phyloP scores from a whole-genome alignment of 139 green algal species.

The Desmodesmus armatus region DNA sequence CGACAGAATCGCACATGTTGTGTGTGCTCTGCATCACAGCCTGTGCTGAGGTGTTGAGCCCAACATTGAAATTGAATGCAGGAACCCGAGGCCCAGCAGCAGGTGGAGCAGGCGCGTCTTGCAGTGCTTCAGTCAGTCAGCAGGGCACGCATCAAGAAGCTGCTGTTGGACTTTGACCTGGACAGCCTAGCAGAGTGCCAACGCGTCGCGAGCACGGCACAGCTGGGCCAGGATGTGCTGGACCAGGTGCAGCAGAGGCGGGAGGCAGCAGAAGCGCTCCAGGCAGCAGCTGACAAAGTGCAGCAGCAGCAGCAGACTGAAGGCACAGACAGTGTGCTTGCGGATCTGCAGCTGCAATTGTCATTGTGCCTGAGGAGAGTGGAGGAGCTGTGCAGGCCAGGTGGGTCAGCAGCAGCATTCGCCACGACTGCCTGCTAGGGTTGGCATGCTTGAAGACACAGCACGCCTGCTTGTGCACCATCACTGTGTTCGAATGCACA shows the following conservation, averaged over 20 bases:
- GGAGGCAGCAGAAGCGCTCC: neutral
- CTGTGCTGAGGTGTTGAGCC: too few relatives aligned
- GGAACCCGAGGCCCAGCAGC: neutral
- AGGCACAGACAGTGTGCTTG: neutral
- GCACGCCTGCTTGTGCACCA: neutral
- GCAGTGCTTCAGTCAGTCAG: slow-evolving; percentile 21
- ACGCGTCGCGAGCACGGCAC: neutral
- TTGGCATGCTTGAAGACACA: neutral
- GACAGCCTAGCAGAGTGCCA: slow-evolving; percentile 23
- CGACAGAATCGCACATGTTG: too few relatives aligned
- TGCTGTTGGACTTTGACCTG: slow-evolving; percentile 13
- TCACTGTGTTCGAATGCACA: too few relatives aligned
- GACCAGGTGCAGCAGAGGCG: neutral
- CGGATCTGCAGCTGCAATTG: neutral
- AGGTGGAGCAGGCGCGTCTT: slow-evolving; percentile 38
- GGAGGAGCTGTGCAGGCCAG: slow-evolving; percentile 38
- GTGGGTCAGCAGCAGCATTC: neutral
- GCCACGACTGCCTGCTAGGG: neutral
- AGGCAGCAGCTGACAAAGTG: neutral
- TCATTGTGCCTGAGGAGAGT: neutral
- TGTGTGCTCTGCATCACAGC: too few relatives aligned
- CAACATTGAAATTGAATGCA: too few relatives aligned
- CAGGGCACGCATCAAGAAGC: neutral
- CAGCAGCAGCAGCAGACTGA: neutral
- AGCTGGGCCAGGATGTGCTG: neutral